Conservation (phyloP, 805 yeast species). For the Wickerhamiella siamensis region DNA sequence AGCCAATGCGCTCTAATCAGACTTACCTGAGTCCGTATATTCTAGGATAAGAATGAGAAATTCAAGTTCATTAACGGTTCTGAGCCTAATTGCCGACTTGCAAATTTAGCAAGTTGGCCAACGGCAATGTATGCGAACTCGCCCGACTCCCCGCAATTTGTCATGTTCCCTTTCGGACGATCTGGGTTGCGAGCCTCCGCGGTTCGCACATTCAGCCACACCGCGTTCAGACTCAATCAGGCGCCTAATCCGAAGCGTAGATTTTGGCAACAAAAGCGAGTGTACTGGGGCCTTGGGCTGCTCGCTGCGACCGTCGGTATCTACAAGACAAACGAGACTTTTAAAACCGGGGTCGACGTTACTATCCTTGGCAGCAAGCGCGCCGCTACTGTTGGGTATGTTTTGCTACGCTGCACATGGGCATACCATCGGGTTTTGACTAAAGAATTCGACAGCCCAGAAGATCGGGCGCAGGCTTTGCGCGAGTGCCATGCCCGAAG, state of each 20-base stretch:
- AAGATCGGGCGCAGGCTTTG: slow-evolving; percentile 39
- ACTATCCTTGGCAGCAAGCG: slow-evolving; percentile 20
- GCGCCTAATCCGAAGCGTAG: neutral
- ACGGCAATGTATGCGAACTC: too few species aligned
- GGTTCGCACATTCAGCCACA: neutral
- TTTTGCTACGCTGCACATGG: slow-evolving; percentile 44
- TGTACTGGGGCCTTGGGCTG: neutral
- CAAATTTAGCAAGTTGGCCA: too few species aligned
- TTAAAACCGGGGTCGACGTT: slow-evolving; percentile 16
- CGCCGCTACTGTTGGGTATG: slow-evolving; percentile 19
- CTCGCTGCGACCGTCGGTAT: slow-evolving; percentile 4
- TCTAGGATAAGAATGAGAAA: too few species aligned
- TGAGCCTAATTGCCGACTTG: too few species aligned
- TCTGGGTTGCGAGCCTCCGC: too few species aligned
- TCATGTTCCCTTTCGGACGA: slow-evolving; percentile 1
- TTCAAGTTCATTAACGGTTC: too few species aligned
- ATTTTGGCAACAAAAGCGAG: neutral
- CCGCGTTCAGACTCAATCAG: neutral
- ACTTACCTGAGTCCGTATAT: too few species aligned
- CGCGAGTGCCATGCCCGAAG: slow-evolving; percentile 57
- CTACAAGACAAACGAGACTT: slow-evolving; percentile 15
- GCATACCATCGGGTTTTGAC: slow-evolving; percentile 48
- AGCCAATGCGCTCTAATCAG: neutral
- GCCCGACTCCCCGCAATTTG: neutral
- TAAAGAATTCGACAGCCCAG: slow-evolving; percentile 29